phyloP scores from a whole-genome alignment of 371 early-diverging fungal species.

The Mucor plumbeus region DNA sequence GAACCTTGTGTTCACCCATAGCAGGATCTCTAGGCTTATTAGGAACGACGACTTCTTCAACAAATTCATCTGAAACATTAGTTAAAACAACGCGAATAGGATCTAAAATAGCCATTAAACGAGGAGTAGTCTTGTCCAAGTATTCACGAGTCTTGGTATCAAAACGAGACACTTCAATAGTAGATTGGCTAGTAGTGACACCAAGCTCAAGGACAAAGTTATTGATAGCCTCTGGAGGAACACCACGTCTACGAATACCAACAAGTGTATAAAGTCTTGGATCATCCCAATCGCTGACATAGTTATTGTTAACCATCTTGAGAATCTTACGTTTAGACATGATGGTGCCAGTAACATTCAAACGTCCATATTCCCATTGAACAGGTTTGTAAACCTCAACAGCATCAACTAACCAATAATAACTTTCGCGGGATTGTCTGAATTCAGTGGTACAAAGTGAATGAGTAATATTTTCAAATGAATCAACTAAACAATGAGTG shows the following conservation, averaged over 20 bases:
- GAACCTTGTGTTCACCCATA: constrained; percentile 85
- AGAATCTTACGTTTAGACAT: constrained; percentile 98
- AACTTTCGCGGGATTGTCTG: constrained; percentile 92
- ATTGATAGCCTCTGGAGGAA: constrained; percentile 99
- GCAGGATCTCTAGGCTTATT: constrained; percentile 88
- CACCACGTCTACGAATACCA: constrained; percentile 97
- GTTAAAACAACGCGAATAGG: constrained; percentile 90
- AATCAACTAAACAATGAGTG: constrained; percentile 99
- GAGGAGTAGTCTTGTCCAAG: constrained; percentile 90
- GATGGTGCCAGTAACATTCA: constrained; percentile 96
- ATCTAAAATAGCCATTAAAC: constrained; percentile 90
- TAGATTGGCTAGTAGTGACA: constrained; percentile 89
- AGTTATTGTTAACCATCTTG: constrained; percentile 83
- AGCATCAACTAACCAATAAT: constrained; percentile 99
- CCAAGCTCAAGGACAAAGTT: constrained; percentile 95
- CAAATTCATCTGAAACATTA: constrained; percentile 83
- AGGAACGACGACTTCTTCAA: constrained; percentile 77
- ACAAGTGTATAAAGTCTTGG: constrained; percentile 98
- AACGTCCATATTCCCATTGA: constrained; percentile 99
- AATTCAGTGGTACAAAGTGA: constrained; percentile 99
- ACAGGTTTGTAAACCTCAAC: constrained; percentile 99
- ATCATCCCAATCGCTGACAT: constrained; percentile 96
- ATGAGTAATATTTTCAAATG: constrained; percentile 99
- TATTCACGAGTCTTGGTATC: constrained; percentile 97
- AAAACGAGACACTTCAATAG: constrained; percentile 91